Conservation (phyloP, 805 yeast species). For the Metschnikowia orientalis region DNA sequence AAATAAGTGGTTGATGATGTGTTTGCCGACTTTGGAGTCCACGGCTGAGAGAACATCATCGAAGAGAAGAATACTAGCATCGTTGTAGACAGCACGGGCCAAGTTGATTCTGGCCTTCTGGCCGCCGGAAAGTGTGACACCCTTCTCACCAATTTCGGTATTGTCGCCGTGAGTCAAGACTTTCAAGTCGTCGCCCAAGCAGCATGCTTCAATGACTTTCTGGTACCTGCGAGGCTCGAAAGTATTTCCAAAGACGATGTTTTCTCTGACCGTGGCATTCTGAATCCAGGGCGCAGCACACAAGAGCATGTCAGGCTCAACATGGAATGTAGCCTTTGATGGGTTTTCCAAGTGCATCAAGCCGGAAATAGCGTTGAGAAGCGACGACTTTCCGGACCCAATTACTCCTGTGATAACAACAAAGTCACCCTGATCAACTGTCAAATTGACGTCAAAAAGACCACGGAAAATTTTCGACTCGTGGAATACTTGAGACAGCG, state of each 20-base stretch:
- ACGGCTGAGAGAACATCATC: conserved; percentile 46
- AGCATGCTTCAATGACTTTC: conserved; percentile 34
- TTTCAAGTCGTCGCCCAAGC: conserved; percentile 35
- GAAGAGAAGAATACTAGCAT: conserved; percentile 30
- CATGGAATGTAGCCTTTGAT: conserved; percentile 21
- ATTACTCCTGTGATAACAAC: conserved; percentile 40
- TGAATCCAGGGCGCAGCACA: conserved; percentile 43
- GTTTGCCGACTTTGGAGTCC: conserved; percentile 41
- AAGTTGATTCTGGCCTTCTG: conserved; percentile 43
- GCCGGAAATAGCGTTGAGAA: conserved; percentile 38
- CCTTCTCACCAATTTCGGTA: conserved; percentile 44
- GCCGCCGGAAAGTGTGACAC: conserved; percentile 43
- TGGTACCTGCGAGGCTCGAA: conserved; percentile 28
- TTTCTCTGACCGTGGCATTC: conserved; percentile 38
- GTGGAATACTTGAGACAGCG: conserved; percentile 3
- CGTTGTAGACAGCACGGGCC: conserved; percentile 40
- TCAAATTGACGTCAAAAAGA: conserved; percentile 29
- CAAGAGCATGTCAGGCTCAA: conserved; percentile 29
- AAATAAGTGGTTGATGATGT: conserved; percentile 34
- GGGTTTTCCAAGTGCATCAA: conserved; percentile 33
- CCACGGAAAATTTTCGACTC: conserved; percentile 27
- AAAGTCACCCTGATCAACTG: conserved; percentile 31
- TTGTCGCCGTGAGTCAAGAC: conserved; percentile 34
- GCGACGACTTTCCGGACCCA: conserved; percentile 42
- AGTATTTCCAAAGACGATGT: conserved; percentile 35